Conservation (phyloP, 208 protist genomes). For the Wallacemonas sp. region DNA sequence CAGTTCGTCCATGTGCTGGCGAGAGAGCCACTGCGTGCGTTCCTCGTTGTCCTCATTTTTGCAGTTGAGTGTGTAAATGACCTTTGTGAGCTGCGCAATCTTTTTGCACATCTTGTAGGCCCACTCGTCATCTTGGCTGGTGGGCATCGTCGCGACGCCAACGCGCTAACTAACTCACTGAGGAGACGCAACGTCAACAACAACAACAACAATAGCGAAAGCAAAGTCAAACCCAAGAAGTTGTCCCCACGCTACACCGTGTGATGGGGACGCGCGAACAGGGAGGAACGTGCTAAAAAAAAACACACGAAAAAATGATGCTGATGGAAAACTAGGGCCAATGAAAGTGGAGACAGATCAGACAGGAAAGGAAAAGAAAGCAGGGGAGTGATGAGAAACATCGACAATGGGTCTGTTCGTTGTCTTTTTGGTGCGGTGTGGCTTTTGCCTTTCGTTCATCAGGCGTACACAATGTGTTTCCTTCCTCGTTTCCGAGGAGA, state of each 20-base stretch:
- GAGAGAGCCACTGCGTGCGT: constrained; percentile 62
- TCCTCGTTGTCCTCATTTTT: constrained; percentile 94
- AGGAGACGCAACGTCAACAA: neutral
- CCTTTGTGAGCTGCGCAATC: constrained; percentile 97
- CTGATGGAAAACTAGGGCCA: too few species aligned
- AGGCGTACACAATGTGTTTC: too few species aligned
- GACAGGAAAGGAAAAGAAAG: neutral
- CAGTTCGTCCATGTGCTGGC: constrained; percentile 86
- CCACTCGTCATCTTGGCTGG: constrained; percentile 65
- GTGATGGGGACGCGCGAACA: too few species aligned
- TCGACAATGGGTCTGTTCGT: too few species aligned
- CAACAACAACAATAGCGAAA: neutral
- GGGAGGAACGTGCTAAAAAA: too few species aligned
- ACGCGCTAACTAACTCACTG: too few species aligned
- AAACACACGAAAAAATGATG: constrained; percentile 8
- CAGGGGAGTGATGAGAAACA: too few species aligned
- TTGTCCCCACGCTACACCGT: too few species aligned
- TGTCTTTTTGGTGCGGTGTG: too few species aligned
- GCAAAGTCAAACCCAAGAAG: too few species aligned
- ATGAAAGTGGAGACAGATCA: neutral
- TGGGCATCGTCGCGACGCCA: neutral
- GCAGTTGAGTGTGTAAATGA: constrained; percentile 97
- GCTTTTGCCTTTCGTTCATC: too few species aligned
- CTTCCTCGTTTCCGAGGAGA: too few species aligned
- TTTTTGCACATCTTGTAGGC: constrained; percentile 97